Evolutionary conservation across 371 early-diverging fungal species (phyloP).

Genomic region (Mucor plumbeus): DNA sequence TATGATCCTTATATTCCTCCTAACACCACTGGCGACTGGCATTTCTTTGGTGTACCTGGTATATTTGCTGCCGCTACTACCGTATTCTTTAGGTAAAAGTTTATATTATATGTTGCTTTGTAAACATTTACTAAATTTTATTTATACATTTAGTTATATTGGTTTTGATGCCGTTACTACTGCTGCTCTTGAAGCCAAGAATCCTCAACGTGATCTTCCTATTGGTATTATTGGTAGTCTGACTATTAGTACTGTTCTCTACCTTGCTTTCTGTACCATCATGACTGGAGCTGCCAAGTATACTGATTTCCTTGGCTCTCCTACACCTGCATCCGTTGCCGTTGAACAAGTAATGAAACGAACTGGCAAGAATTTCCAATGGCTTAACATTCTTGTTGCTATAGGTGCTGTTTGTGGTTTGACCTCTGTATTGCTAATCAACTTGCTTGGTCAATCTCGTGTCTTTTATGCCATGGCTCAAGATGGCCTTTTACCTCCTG

Average conservation of each 20-base stretch:
- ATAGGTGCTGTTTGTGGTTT: conserved; percentile 83
- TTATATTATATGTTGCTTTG: neutral
- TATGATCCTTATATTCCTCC: conserved; percentile 84
- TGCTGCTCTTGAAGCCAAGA: conserved; percentile 83
- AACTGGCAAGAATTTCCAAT: conserved; percentile 56
- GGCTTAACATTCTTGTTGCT: conserved; percentile 76
- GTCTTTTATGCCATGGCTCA: conserved; percentile 88
- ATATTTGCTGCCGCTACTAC: conserved; percentile 78
- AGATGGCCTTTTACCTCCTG: conserved; percentile 80
- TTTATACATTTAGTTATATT: conserved; percentile 63
- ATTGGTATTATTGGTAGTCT: conserved; percentile 86
- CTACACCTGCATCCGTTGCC: conserved; percentile 74
- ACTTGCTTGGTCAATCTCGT: conserved; percentile 84
- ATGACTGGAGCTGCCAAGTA: conserved; percentile 80
- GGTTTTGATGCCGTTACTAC: conserved; percentile 93
- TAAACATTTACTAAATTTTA: neutral
- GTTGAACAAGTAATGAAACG: conserved; percentile 46
- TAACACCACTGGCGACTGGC: conserved; percentile 52
- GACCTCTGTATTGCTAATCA: conserved; percentile 77
- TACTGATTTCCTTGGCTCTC: conserved; percentile 38
- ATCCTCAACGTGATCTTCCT: conserved; percentile 85
- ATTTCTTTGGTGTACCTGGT: conserved; percentile 71
- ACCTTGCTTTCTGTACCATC: conserved; percentile 74
- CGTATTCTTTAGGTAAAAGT: conserved; percentile 70
- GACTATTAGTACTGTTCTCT: conserved; percentile 76